Base-by-base conservation (phyloP, 106 monocot species). In the Phalaenopsis aphrodite region DNA sequence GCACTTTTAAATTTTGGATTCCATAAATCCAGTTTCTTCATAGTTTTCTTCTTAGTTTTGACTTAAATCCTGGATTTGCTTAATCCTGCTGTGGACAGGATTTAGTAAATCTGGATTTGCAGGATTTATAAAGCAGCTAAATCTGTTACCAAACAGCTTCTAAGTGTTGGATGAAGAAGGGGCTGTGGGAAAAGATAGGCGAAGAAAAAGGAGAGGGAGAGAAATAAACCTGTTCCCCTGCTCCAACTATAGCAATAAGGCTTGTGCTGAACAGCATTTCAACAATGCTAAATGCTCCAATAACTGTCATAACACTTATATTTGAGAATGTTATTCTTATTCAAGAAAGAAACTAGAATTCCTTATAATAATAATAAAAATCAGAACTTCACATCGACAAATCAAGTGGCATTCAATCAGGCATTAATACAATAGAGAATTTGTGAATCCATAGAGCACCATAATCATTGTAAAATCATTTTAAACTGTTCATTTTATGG, bases 221-320 rank as follows among this genome's bases (percentile, higher is more conserved):
- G 12, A 55, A 30, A 79, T 48, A 52, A 76, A 93, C 95, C 93
- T 96, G 94, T 68, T 94, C 97, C 55, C 97, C 97, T 43, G 97
- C 88, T 65, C 97, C 94, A 52, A 97, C 97, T 69, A 94, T 86
- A 41, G 94, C 94, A 65, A 97, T 76, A 55, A 97, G 87, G 77
- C 82, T 97, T 12, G 97, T 81, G 78, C 86, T 90, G 82, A 87
- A 94, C 38, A 94, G 85, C 97, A 97, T 97, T 81, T 97, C 97
- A 56, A 92, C 94, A 66, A 92, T 92, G 88, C 81, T 89, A 85
- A 94, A 88, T 39, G 89, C 87, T 17, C 97, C 97, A 77, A 92
- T 75, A 81, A 64, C 97, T 97, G 81, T 23, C 37, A 84, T 57
- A 80, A 75, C 56, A 57, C 5, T 56, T 76, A 52, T 21, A 79